Conservation (phyloP, 2,329 filamentous ascomycete species). For the Tolypocladium endophyticum region DNA sequence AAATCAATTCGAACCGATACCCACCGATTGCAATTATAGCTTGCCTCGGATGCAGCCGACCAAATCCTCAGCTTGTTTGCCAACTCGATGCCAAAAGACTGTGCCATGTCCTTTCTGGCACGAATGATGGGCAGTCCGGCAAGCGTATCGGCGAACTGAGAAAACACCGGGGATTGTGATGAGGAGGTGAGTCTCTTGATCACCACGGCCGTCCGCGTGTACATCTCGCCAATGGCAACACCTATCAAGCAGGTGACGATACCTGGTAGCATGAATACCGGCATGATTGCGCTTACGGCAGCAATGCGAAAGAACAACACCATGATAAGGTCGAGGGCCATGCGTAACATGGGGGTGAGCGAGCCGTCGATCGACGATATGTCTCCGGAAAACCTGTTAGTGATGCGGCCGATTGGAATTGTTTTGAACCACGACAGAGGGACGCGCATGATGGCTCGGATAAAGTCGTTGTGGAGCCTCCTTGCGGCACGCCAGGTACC, state of each 20-base stretch:
- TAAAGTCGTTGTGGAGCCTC: constrained; percentile 40
- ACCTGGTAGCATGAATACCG: constrained; percentile 37
- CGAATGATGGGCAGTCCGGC: constrained; percentile 41
- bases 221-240: constrained; percentile 36
- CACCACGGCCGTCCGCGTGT: constrained; percentile 36
- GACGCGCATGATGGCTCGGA: constrained; percentile 40
- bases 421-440: constrained; percentile 47
- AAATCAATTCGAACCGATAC: constrained; percentile 43
- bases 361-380: constrained; percentile 43
- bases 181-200: constrained; percentile 35
- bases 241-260: constrained; percentile 33
- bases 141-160: constrained; percentile 43
- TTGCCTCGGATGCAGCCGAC: constrained; percentile 35
- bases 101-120: constrained; percentile 35
- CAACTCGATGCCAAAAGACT: constrained; percentile 36
- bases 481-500: constrained; percentile 47
- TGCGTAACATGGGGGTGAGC: constrained; percentile 33
- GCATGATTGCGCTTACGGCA: constrained; percentile 39
- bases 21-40: constrained; percentile 48
- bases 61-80: constrained; percentile 37
- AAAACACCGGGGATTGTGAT: constrained; percentile 43
- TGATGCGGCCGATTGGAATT: constrained; percentile 39
- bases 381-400: constrained; percentile 46
- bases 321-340: constrained; percentile 29
- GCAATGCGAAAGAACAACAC: constrained; percentile 34